These are phyloP conservation scores for Pseudotsuga menziesii DNA, from an alignment of 75 land plant species.

Conservation along the genomic window DNA sequence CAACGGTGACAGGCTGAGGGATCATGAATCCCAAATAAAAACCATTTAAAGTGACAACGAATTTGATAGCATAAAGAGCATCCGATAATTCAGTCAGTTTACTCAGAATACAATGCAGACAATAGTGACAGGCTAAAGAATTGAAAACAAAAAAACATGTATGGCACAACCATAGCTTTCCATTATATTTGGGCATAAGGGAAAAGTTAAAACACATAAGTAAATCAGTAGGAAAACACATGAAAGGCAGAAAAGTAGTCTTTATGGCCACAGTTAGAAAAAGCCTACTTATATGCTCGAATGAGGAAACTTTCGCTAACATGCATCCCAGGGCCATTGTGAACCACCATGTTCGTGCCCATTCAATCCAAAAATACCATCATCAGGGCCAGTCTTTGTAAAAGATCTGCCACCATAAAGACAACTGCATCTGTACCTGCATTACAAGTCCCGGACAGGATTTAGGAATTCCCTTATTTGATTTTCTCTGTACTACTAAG, in stretches of 20 bases:
- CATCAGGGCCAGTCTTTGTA: not conserved
- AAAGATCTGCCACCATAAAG: not conserved
- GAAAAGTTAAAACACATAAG: not conserved
- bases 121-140: no score
- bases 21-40: no score
- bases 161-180: no score
- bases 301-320: not conserved
- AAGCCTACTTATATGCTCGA: conserved; percentile 1
- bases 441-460: not conserved
- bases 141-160: no score
- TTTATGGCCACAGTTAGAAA: not conserved
- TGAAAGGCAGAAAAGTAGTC: not conserved
- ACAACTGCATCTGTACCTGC: not conserved
- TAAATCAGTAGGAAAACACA: not conserved
- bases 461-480: not conserved
- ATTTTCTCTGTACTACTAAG: not conserved
- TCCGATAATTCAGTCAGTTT: no score
- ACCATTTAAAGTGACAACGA: no score
- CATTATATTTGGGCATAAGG: no score
- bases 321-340: not conserved
- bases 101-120: no score
- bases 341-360: not conserved
- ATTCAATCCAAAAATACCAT: not conserved
- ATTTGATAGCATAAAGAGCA: no score
- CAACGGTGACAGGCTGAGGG: no score